A percentile compares a stretch with the other conserved stretches of the same genome.
Evolutionary conservation across 805 yeast species (phyloP).

Genomic region (Jamesozyma lodderae): DNA sequence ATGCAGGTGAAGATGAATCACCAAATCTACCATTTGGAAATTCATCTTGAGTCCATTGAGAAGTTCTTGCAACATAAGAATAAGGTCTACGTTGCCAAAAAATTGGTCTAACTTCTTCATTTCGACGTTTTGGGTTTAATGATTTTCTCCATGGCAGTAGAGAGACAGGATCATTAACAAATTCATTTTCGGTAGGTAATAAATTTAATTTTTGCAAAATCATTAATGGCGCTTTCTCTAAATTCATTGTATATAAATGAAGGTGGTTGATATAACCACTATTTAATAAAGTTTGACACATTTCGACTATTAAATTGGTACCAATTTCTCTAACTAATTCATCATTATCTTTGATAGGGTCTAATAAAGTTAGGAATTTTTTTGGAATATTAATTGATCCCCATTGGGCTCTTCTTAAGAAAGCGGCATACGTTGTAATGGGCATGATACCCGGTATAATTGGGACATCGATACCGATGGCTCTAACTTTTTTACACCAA

Average conservation of each 20-base stretch:
- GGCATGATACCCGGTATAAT: constrained; percentile 99
- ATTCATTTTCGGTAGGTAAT: constrained; percentile 32
- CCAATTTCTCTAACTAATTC: constrained; percentile 79
- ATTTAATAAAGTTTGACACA: constrained; percentile 67
- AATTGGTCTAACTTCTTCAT: constrained; percentile 84
- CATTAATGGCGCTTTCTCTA: constrained; percentile 86
- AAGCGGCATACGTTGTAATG: constrained; percentile 87
- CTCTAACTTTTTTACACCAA: constrained; percentile 72
- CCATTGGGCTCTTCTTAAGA: constrained; percentile 91
- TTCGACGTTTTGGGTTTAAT: constrained; percentile 65
- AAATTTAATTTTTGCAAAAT: constrained; percentile 67
- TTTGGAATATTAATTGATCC: constrained; percentile 76
- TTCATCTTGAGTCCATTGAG: constrained; percentile 80
- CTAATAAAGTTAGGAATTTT: constrained; percentile 57
- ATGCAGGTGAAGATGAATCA: constrained; percentile 94
- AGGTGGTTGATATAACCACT: constrained; percentile 73
- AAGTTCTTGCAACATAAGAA: constrained; percentile 79
- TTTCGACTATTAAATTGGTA: constrained; percentile 66
- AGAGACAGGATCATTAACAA: constrained; percentile 24
- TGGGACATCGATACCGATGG: constrained; percentile 69
- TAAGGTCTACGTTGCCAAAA: constrained; percentile 94
- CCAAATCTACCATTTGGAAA: constrained; percentile 99
- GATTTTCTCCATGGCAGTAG: constrained; percentile 85
- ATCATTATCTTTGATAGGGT: constrained; percentile 85
- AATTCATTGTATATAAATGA: constrained; percentile 95